Conservation (phyloP, 495 filamentous ascomycete species). For the Xylaria curta region DNA sequence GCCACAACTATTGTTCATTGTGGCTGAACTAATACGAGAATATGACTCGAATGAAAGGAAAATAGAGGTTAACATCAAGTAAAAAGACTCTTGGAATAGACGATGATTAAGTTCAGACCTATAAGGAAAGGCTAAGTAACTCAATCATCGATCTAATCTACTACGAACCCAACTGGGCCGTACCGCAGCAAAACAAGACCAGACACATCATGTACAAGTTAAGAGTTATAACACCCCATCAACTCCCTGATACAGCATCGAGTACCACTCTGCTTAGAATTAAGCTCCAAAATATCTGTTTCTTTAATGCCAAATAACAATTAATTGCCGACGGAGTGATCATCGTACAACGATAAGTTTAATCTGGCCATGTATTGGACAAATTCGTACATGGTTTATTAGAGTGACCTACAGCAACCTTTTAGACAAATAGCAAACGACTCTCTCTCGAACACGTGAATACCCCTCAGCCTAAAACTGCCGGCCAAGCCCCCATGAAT, state of each 20-base stretch:
- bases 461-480: neutral
- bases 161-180: too few species aligned
- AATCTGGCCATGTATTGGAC: neutral
- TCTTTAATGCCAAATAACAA: neutral
- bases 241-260: neutral
- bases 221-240: too few species aligned
- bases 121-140: too few species aligned
- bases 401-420: conserved; percentile 5
- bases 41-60: too few species aligned
- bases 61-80: too few species aligned
- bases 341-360: neutral
- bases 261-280: neutral
- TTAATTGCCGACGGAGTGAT: neutral
- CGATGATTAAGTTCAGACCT: too few species aligned
- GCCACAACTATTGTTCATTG: neutral
- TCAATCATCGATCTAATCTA: too few species aligned
- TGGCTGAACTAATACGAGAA: neutral
- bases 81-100: too few species aligned
- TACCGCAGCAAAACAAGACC: too few species aligned
- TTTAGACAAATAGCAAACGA: neutral
- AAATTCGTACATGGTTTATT: conserved; percentile 1
- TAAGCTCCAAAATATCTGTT: neutral
- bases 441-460: neutral
- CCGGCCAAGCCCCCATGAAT: neutral
- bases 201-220: too few species aligned